Evolutionary conservation across 257 asterid species (phyloP).

Genomic region (Petunia axillaris): DNA sequence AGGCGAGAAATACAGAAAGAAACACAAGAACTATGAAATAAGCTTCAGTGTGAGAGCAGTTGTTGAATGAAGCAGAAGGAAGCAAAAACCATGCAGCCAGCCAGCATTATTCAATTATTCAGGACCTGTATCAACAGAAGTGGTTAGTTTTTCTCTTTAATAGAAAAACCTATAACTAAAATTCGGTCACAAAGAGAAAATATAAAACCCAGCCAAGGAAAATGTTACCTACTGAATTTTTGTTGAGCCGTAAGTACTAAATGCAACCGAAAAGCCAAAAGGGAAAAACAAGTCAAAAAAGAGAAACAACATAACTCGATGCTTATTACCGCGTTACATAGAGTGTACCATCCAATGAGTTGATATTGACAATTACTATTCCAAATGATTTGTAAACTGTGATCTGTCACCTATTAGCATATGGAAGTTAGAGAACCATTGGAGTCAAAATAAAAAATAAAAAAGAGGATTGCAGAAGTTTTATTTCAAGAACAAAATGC

Average conservation of each 20-base stretch:
- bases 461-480: too few relatives aligned
- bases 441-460: too few relatives aligned
- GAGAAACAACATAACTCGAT: not conserved
- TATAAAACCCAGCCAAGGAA: not conserved
- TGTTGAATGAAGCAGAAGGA: not conserved
- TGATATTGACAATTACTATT: not conserved
- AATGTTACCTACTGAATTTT: not conserved
- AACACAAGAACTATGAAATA: not conserved
- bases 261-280: not conserved
- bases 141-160: not conserved
- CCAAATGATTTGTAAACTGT: not conserved
- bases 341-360: not conserved
- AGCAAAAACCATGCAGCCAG: not conserved
- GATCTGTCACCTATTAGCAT: not conserved
- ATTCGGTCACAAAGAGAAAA: not conserved
- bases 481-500: too few relatives aligned
- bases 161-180: too few relatives aligned
- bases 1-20: not conserved
- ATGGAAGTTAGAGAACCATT: too few relatives aligned
- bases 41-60: not conserved
- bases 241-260: not conserved
- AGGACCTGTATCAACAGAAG: conserved; percentile 1
- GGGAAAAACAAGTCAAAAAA: not conserved
- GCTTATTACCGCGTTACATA: not conserved
- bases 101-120: not conserved